Evolutionary conservation across 257 asterid genomes (phyloP).

Genomic region (Solanum chilense): DNA sequence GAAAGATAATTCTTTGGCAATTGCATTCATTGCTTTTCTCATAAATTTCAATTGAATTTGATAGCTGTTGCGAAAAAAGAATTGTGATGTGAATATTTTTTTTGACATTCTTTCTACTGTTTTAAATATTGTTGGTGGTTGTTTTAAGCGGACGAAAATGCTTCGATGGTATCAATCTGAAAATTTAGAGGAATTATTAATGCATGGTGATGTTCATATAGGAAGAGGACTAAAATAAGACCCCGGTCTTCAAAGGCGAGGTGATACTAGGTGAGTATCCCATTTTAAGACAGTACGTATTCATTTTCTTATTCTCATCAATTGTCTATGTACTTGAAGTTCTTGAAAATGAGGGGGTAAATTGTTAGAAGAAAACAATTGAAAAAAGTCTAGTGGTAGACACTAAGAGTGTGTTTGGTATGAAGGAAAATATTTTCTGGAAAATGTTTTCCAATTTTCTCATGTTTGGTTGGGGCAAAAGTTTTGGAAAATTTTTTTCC

Average conservation of each 20-base stretch:
- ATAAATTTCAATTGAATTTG: too few relatives aligned
- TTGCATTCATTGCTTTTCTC: neutral
- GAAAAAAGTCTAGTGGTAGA: neutral
- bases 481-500: too few relatives aligned
- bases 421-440: too few relatives aligned
- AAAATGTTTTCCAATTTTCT: too few relatives aligned
- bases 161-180: neutral
- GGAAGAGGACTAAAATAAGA: neutral
- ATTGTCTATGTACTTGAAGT: neutral
- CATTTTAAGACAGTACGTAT: neutral
- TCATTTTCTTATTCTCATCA: neutral
- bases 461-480: too few relatives aligned
- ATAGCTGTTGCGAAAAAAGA: neutral
- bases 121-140: neutral
- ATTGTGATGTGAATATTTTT: neutral
- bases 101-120: neutral
- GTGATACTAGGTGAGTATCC: neutral
- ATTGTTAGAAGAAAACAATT: neutral
- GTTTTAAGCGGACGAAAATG: neutral
- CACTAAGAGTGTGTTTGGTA: too few relatives aligned
- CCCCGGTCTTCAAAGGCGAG: neutral
- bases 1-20: neutral
- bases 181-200: neutral
- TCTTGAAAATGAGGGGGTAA: neutral
- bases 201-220: neutral